Base-by-base conservation (phyloP, 208 protist species). In the Zelonia costaricensis region DNA sequence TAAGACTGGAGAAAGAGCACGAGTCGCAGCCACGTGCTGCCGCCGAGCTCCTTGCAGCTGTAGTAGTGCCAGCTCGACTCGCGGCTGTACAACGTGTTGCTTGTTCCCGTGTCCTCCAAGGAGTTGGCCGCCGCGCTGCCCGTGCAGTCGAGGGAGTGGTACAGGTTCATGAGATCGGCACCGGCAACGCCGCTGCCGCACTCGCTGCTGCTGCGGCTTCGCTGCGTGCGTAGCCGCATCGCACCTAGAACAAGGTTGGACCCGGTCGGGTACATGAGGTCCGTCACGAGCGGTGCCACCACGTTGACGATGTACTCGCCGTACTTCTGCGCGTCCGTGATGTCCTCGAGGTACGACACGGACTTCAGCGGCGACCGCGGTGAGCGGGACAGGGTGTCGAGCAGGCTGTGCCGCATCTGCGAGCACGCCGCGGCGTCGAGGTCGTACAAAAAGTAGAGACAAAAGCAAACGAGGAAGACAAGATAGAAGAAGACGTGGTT, bases 221-320 rank as follows among this genome's bases (percentile, higher is more conserved):
- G 78, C 35, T 78, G 69, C 13, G 78, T 78, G 46, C 74, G 69
- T 4, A 78, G 3, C 0, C 74, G 66, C 46, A 81, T 22, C 22
- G 65, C 54, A 0, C 78, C 78, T n/a, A 80, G 45, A 3, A 57
- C 38, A 3, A 81, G 15, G 45, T 61, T 64, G 9, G 62, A 40
- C 9, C 78, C 74, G 8, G 61, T 74, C 4, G 49, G 66, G 7
- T 60, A 46, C 5, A 56, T 47, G 25, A 63, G 42, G 56, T 70
- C 58, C 16, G 53, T 44, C 31, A 71, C 18, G 3, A 57, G 40
- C 12, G 74, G 59, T 5, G 69, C 56, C 8, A 81, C 54, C 0
- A 69, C 61, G 43, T 81, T 45, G 8, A 49, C 27, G 23, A 85
- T 30, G 60, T 62, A 85, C 38, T 64, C 51, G 18, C n/a, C 33